Percentiles rank a stretch among this genome's conserved stretches.
Conservation (phyloP, 768 basidiomycete species). For the Hypholoma sublateritium region DNA sequence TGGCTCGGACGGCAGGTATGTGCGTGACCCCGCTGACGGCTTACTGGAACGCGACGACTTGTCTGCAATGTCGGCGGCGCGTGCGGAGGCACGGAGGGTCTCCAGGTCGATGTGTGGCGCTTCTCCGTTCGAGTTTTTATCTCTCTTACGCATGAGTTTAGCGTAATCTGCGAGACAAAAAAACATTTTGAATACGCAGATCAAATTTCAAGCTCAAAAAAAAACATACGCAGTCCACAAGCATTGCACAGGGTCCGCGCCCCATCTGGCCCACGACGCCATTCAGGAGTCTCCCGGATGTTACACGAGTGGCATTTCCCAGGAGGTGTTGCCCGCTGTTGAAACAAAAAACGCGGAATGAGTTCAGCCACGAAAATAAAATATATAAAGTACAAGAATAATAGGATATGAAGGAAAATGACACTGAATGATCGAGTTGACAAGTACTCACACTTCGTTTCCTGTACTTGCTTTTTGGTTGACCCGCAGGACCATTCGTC, state of each 20-base stretch:
- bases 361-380: slow-evolving; percentile 20
- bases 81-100: slow-evolving; percentile 68
- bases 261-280: slow-evolving; percentile 83
- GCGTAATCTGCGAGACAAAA: slow-evolving; percentile 61
- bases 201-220: slow-evolving; percentile 2
- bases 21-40: slow-evolving; percentile 23
- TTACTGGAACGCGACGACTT: slow-evolving; percentile 26
- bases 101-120: slow-evolving; percentile 68
- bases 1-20: slow-evolving; percentile 27
- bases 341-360: slow-evolving; percentile 30
- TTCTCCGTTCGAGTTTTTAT: slow-evolving; percentile 64
- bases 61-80: slow-evolving; percentile 51
- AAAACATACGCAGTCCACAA: slow-evolving; percentile 75
- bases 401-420: not conserved
- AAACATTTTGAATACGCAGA: slow-evolving; percentile 4
- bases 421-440: not conserved
- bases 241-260: slow-evolving; percentile 84
- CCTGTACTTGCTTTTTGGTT: slow-evolving; percentile 78
- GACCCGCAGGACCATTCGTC: slow-evolving; percentile 45
- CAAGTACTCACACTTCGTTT: slow-evolving; percentile 74
- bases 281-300: slow-evolving; percentile 87
- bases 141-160: slow-evolving; percentile 77
- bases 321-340: slow-evolving; percentile 79
- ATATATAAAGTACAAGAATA: not conserved
- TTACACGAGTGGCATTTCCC: slow-evolving; percentile 89